Evolutionary conservation across 345 rosid species (phyloP).

Genomic region (Raphanus raphanistrum): DNA sequence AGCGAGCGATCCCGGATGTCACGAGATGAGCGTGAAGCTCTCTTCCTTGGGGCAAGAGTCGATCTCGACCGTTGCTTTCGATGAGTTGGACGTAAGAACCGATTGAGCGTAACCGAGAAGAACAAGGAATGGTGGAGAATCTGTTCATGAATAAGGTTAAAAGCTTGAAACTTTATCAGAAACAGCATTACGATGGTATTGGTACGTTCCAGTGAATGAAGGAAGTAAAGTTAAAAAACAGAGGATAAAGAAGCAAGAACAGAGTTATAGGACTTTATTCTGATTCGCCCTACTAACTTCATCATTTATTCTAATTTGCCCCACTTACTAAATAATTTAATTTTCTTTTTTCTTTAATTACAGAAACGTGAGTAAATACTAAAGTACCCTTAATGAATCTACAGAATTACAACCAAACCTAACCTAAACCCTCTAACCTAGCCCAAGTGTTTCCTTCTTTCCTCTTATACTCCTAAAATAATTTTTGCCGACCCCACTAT

Average conservation of each 20-base stretch:
- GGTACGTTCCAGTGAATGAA: not conserved
- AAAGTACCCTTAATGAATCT: not conserved
- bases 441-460: not conserved
- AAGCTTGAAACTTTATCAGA: not conserved
- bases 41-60: conserved; percentile 45
- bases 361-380: not conserved
- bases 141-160: not conserved
- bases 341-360: too few species aligned
- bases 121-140: conserved; percentile 32
- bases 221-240: not conserved
- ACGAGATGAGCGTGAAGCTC: conserved; percentile 61
- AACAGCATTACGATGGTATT: conserved; percentile 17
- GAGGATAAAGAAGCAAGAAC: conserved; percentile 12
- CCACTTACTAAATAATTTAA: too few species aligned
- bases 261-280: not conserved
- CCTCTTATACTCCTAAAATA: not conserved
- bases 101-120: conserved; percentile 38
- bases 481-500: not conserved
- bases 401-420: not conserved
- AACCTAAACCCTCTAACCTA: not conserved
- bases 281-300: too few species aligned
- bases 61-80: conserved; percentile 40
- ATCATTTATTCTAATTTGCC: too few species aligned
- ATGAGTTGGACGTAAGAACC: conserved; percentile 44
- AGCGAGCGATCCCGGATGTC: conserved; percentile 42